Evolutionary conservation across 2,329 filamentous ascomycete species (phyloP), one percentile per base, ranked within the genome.

Genomic region (Fusarium oligoseptatum): DNA sequence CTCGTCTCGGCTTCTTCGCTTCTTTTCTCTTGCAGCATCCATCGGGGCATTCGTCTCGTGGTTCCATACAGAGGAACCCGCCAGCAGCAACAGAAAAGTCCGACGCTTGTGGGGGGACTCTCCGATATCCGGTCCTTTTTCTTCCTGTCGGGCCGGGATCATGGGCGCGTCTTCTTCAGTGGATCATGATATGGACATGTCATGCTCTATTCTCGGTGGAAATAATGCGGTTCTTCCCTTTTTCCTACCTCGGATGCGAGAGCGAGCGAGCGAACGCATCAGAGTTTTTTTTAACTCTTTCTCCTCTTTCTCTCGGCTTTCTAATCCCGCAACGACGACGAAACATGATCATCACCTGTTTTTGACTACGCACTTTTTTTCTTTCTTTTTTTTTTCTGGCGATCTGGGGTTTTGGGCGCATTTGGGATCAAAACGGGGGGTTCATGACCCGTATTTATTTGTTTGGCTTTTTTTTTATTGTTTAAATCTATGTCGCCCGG

Each of bases 371-470:
- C 27, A 20, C 39, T 45, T 57, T 62, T 32, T 24, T 50, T 43
- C n/a, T n/a, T n/a, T n/a, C n/a, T n/a, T 62, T 32, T n/a, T 57
- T n/a, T 39, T 15, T 17, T 36, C 24, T 27, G 68, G 72, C 71
- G 72, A 69, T 66, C 72, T 41, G 72, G 68, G 61, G 58, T 72
- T 61, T 64, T 39, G 10, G 72, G 72, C 71, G 72, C 62, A 64
- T 22, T 39, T 29, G 55, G 62, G 62, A 43, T 60, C 48, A 62
- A 65, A 58, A 66, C 37, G 41, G 68, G 74, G 67, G 57, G 34
- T 50, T 50, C 39, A 58, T 39, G 37, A 32, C 66, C 60, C 62
- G 62, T 60, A 50, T 37, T 20, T 57, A 3, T 2, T 57, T 60
- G 32, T 34, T 62, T 58, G 55, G 36, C 36, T 15, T 55, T 39